These are phyloP conservation scores for Vaccinium macrocarpon DNA, from an alignment of 148 eudicot genomes.

Conservation along the genomic window DNA sequence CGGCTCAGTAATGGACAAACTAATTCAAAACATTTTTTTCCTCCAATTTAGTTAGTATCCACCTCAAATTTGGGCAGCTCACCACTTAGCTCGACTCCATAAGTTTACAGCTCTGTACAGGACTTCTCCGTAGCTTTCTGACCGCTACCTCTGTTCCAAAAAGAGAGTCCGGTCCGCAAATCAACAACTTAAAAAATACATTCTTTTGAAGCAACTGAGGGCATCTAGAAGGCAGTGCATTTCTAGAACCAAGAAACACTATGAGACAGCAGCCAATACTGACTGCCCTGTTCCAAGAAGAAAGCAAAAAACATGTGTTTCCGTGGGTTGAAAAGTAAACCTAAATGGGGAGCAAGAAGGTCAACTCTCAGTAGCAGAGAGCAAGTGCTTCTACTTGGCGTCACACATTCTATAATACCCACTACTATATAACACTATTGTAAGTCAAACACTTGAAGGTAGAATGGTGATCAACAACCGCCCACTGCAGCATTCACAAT, in stretches of 20 bases:
- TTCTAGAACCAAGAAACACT: not conserved
- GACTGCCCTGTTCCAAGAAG: slow-evolving; percentile 4
- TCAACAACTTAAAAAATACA: no score
- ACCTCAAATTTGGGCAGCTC: not conserved
- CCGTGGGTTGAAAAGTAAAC: not conserved
- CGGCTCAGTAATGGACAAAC: not conserved
- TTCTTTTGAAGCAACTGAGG: no score
- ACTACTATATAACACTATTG: not conserved
- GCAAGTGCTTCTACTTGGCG: not conserved
- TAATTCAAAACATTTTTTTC: no score
- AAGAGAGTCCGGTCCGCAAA: no score
- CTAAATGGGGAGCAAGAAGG: not conserved
- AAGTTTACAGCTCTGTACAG: no score
- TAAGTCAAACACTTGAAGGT: not conserved
- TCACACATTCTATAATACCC: not conserved
- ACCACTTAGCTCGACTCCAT: not conserved
- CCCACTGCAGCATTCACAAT: not conserved
- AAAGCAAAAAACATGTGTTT: not conserved
- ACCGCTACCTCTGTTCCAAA: not conserved
- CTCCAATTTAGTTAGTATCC: no score
- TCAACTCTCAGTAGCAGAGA: not conserved
- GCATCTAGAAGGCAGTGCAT: not conserved
- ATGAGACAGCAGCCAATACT: not conserved
- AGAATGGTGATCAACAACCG: not conserved
- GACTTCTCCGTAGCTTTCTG: not conserved